Percentiles rank a stretch among this genome's conserved stretches.
Evolutionary conservation across 1,284 basidiomycete species (phyloP).

Genomic region (Phaffia rhodozyma): DNA sequence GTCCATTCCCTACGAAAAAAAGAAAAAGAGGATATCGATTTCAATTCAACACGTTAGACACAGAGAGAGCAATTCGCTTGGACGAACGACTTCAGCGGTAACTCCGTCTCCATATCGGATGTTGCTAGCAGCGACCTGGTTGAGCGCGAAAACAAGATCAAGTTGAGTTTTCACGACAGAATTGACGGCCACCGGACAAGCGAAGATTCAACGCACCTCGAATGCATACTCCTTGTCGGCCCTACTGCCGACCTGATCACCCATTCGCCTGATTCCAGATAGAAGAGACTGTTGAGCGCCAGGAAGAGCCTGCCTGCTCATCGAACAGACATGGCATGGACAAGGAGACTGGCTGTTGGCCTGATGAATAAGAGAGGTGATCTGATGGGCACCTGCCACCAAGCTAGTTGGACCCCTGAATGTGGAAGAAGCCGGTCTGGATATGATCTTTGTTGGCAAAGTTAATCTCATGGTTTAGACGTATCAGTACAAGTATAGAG

Average conservation of each 20-base stretch:
- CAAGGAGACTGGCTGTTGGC: background rate
- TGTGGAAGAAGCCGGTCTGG: background rate
- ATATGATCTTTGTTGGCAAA: background rate
- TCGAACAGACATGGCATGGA: conserved; percentile 3
- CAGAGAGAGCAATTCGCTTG: conserved; percentile 45
- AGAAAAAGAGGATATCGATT: conserved; percentile 54
- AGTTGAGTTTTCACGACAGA: background rate
- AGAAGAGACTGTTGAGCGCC: background rate
- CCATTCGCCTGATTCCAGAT: background rate
- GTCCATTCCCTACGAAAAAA: conserved; percentile 22
- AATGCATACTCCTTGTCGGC: conserved; percentile 85
- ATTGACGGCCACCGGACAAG: background rate
- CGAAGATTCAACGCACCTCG: conserved; percentile 49
- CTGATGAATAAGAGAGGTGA: conserved; percentile 3
- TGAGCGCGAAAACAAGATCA: conserved; percentile 13
- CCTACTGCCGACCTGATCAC: background rate
- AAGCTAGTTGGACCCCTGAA: background rate
- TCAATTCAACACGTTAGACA: conserved; percentile 50
- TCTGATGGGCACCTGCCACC: background rate
- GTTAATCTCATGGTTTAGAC: conserved; percentile 1
- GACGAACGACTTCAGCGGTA: conserved; percentile 85
- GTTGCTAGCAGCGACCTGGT: conserved; percentile 77
- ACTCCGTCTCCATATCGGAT: conserved; percentile 80
- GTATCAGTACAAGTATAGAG: background rate
- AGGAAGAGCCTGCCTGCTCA: background rate